Conservation (phyloP, 2,329 filamentous ascomycete species). For the Alternaria conjuncta region DNA sequence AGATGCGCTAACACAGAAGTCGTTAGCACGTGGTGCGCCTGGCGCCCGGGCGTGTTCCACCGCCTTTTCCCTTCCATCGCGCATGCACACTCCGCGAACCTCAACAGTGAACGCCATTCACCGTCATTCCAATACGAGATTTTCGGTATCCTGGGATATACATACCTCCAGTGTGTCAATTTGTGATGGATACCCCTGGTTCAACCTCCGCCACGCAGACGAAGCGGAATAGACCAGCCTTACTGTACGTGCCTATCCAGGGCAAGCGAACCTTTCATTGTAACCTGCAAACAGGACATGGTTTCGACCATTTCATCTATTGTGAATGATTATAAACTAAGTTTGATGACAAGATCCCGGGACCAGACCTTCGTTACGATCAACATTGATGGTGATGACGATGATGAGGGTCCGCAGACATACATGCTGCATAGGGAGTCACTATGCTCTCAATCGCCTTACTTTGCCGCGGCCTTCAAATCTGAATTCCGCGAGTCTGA, state of each 20-base stretch:
- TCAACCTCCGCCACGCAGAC: not conserved
- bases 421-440: not conserved
- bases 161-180: not conserved
- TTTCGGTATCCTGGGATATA: not conserved
- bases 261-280: not conserved
- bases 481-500: accelerated
- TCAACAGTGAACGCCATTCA: not conserved
- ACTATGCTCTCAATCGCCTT: not conserved
- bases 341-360: not conserved
- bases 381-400: not conserved
- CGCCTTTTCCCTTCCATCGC: not conserved
- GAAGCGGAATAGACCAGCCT: not conserved
- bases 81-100: not conserved
- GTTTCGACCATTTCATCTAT: too few relatives aligned
- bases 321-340: not conserved
- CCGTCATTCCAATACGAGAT: too few relatives aligned
- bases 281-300: not conserved
- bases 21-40: not conserved
- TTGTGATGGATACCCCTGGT: accelerated
- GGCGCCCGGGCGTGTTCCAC: not conserved
- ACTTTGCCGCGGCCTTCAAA: not conserved
- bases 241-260: not conserved
- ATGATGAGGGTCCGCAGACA: not conserved
- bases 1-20: not conserved
- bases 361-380: not conserved